Evolutionary conservation across 75 land plant species (phyloP).

Genomic region (Picea glauca): DNA sequence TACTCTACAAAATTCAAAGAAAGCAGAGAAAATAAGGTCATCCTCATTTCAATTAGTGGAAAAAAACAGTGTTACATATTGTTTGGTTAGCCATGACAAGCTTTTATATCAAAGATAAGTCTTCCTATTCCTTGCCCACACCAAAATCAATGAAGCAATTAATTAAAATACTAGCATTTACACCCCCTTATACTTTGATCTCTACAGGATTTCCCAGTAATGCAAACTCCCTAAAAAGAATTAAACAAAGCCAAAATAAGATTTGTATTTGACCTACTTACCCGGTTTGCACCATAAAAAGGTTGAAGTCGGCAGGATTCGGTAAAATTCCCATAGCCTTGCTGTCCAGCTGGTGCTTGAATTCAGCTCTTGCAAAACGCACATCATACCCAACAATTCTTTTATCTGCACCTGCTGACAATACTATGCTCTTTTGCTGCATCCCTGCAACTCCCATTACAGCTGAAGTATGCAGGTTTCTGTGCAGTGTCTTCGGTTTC

Average conservation of each 20-base stretch:
- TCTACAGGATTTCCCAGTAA: background rate
- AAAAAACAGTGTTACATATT: too few relatives aligned
- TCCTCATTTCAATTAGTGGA: too few relatives aligned
- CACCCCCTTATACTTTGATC: background rate
- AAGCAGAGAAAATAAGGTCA: too few relatives aligned
- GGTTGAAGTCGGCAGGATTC: constrained; percentile 82
- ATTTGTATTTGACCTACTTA: constrained; percentile 21
- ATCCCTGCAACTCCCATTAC: constrained; percentile 92
- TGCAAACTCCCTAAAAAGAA: background rate
- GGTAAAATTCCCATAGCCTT: constrained; percentile 86
- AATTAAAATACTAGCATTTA: background rate
- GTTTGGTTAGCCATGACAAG: background rate
- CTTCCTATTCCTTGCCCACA: background rate
- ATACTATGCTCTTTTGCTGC: constrained; percentile 49
- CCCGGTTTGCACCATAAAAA: constrained; percentile 95
- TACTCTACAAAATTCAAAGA: background rate
- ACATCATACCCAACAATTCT: constrained; percentile 74
- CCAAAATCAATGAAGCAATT: background rate
- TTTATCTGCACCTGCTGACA: constrained; percentile 87
- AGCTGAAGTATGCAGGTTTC: constrained; percentile 73
- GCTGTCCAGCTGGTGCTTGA: constrained; percentile 68
- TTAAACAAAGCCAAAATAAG: background rate
- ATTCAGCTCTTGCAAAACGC: constrained; percentile 49
- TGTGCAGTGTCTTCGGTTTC: constrained; percentile 76
- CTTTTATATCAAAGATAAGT: background rate